Evolutionary conservation across 805 yeast genomes (phyloP), one percentile per base, ranked within the genome.

Genomic region (Saturnispora saitoi): DNA sequence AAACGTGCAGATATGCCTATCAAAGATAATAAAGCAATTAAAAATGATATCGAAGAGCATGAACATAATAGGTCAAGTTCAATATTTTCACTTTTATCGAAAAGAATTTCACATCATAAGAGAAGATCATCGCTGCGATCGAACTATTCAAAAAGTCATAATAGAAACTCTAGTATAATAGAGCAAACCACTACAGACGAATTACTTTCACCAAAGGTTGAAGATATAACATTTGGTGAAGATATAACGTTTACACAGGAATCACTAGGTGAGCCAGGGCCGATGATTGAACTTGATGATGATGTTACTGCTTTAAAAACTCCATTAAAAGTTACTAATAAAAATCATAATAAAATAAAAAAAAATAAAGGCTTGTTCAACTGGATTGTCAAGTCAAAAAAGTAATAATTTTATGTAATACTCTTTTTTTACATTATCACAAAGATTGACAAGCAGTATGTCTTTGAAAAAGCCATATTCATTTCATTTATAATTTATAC

Each of bases 241-340:
- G 62, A 62, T 45, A 48, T 51, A 20, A 61, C 64, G 4, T 38
- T 62, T 29, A 59, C 61, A 8, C 62, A 55, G 31, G 63, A 59
- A 14, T 42, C 42, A n/a, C 26, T 63, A 14, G 67, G 67, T 37
- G 66, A 64, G 44, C 68, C 68, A 4, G 68, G 68, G 12, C 68
- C 68, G n/a, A 64, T 64, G 60, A 48, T 63, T 42, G 57, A 58
- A 43, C 45, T 56, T 29, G 28, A 26, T 29, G 39, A 45, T 37
- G 48, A 50, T 47, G 30, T 41, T 9, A 47, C 34, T 22, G 24
- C n/a, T 14, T 24, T 36, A 29, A 32, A 48, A 44, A 32, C 45
- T 4, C 40, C 32, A 10, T 32, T 38, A 28, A 15, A 24, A 9
- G 28, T 24, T n/a, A 20, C n/a, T 14, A 45, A 22, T 24, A 28